Evolutionary conservation across 306 rosid species (phyloP), one percentile per base, ranked within the genome.

Genomic region (Echinosophora koreensis): DNA sequence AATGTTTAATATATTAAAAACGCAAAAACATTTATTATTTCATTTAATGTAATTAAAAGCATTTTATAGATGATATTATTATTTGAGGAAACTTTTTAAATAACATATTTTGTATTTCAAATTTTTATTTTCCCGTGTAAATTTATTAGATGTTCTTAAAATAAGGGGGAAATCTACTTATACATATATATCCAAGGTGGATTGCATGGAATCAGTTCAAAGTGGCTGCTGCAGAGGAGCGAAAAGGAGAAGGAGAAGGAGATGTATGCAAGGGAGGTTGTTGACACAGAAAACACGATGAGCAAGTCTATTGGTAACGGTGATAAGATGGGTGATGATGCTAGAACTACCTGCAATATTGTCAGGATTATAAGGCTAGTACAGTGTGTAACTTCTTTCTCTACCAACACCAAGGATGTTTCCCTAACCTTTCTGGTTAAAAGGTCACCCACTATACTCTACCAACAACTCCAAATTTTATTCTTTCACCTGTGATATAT

Each of bases 281-380:
- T 82, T 84, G 73, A 77, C 71, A 16, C 82, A 49, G 86, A 82
- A 41, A 85, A 84, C 81, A 70, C 87, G 55, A 59, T 79, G 55
- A 74, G 61, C 68, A 58, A 74, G 16, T 74, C 87, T 63, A 84
- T 81, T 5, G 79, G 66, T 63, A 80, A 80, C 64, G 55, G 63
- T 85, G 75, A 76, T 42, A 69, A 49, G 81, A 59, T 59, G 54
- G 81, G 65, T 22, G 22, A 22, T 70, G 88, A 77, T 70, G 80
- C 72, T 8, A 80, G 58, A 71, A 37, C 81, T 84, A 78, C 75
- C 39, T 69, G 58, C 68, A 61, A 85, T 69, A 88, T 93, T 77
- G 88, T 88, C 81, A 93, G 83, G 87, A 90, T 93, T 80, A 80
- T 93, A 76, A 91, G 82, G 90, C 90, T 97, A 44, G 82, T 90